A percentile compares a stretch with the other conserved stretches of the same genome.
Conservation (phyloP, 2,329 filamentous ascomycete genomes). For the Exophiala phaeomuriformis region DNA sequence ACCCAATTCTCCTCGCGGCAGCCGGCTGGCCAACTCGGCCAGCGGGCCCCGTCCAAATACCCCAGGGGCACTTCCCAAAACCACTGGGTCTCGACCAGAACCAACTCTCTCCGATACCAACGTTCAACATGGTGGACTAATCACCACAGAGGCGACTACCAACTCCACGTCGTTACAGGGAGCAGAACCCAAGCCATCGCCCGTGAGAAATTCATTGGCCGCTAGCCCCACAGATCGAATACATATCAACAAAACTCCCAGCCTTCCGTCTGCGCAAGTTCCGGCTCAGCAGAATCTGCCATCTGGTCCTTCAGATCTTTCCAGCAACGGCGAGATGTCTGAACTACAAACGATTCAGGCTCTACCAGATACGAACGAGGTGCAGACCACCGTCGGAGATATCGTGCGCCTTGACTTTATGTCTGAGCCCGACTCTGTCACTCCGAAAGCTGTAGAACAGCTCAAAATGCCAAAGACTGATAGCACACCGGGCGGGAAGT, state of each 20-base stretch:
- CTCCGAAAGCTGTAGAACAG: background rate
- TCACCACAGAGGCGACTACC: too few species aligned
- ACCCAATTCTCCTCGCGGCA: too few species aligned
- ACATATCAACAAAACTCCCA: background rate
- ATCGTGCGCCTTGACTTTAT: background rate
- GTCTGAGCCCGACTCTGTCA: background rate
- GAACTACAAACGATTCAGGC: background rate
- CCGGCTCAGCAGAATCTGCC: background rate
- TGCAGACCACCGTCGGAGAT: background rate
- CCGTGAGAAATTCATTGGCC: background rate
- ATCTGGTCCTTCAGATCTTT: slow-evolving; percentile 12
- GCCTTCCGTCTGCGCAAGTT: slow-evolving; percentile 14
- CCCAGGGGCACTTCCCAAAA: too few species aligned
- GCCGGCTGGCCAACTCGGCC: too few species aligned
- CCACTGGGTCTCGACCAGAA: too few species aligned
- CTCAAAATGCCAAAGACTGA: too few species aligned
- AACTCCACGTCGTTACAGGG: too few species aligned
- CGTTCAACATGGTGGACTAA: too few species aligned
- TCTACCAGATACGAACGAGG: background rate
- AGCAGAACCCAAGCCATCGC: background rate
- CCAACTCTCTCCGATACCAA: too few species aligned
- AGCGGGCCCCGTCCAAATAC: too few species aligned
- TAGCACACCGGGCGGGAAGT: too few species aligned
- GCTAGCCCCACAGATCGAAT: background rate
- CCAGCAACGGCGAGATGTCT: slow-evolving; percentile 10